These are phyloP conservation scores for Candida krabiensis DNA, from an alignment of 805 yeast species.

Conservation along the genomic window DNA sequence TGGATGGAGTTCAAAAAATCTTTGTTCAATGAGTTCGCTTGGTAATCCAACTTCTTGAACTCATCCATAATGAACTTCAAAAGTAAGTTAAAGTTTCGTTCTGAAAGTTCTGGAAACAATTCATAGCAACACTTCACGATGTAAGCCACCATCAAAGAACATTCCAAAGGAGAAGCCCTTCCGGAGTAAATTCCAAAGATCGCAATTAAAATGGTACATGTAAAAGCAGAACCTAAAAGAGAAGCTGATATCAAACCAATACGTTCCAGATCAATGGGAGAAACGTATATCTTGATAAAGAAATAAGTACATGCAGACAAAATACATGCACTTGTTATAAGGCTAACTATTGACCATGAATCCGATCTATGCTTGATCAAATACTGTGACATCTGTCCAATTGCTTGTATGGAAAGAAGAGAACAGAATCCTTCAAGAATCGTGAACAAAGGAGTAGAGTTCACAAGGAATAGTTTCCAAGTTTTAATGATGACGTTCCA, in stretches of 20 bases:
- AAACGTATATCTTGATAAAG: conserved; percentile 77
- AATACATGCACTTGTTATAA: conserved; percentile 70
- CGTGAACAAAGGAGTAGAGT: conserved; percentile 88
- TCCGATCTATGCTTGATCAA: conserved; percentile 64
- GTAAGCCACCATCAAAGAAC: conserved; percentile 83
- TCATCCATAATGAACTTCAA: conserved; percentile 37
- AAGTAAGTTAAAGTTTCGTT: conserved; percentile 35
- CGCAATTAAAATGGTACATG: conserved; percentile 72
- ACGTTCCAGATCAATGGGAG: conserved; percentile 60
- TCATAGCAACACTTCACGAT: conserved; percentile 92
- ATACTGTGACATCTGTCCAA: conserved; percentile 81
- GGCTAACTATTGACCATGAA: conserved; percentile 72
- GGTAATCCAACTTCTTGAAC: conserved; percentile 35
- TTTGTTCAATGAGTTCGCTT: conserved; percentile 28
- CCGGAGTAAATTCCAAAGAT: conserved; percentile 81
- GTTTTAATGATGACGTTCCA: conserved; percentile 47
- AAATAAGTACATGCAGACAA: conserved; percentile 77
- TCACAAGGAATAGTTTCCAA: conserved; percentile 72
- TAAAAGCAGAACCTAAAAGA: conserved; percentile 79
- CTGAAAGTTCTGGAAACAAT: conserved; percentile 84
- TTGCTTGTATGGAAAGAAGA: conserved; percentile 84
- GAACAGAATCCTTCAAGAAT: conserved; percentile 92
- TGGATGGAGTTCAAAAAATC: conserved; percentile 36
- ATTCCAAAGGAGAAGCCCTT: conserved; percentile 87
- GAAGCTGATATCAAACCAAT: conserved; percentile 77